phyloP scores from a whole-genome alignment of 2,329 filamentous ascomycete genomes.

The Trichoderma arundinaceum region DNA sequence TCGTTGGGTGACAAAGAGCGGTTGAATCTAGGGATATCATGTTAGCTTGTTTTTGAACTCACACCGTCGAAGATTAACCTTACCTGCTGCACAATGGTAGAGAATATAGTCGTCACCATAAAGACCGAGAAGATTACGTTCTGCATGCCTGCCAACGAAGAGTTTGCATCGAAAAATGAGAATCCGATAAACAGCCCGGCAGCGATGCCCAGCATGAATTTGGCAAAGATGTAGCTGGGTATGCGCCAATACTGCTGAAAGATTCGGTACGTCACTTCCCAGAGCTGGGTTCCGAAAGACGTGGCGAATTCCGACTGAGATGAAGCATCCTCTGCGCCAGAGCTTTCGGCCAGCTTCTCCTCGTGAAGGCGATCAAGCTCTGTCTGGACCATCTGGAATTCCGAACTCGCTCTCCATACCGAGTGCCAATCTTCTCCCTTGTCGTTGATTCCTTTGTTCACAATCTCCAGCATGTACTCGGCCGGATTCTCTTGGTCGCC shows the following conservation, averaged over 20 bases:
- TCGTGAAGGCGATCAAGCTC: constrained; percentile 70
- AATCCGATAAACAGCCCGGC: constrained; percentile 76
- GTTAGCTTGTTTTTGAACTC: constrained; percentile 30
- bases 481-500: constrained; percentile 71
- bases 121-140: constrained; percentile 78
- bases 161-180: constrained; percentile 65
- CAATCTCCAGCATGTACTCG: constrained; percentile 72
- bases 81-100: constrained; percentile 67
- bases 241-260: constrained; percentile 87
- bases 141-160: constrained; percentile 71
- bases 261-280: constrained; percentile 68
- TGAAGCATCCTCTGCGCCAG: constrained; percentile 34
- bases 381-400: constrained; percentile 57
- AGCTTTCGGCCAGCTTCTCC: constrained; percentile 46
- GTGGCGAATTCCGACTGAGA: constrained; percentile 75
- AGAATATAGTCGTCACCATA: constrained; percentile 77
- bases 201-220: constrained; percentile 64
- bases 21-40: constrained; percentile 62
- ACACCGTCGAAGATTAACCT: constrained; percentile 44
- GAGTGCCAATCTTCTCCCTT: constrained; percentile 65
- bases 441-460: constrained; percentile 49
- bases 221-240: constrained; percentile 78
- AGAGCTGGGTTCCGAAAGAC: constrained; percentile 70
- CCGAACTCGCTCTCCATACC: constrained; percentile 64
- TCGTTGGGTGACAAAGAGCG: constrained; percentile 75